Evolutionary conservation across 441 rosid genomes (phyloP).

Genomic region (Omphalea diandra): DNA sequence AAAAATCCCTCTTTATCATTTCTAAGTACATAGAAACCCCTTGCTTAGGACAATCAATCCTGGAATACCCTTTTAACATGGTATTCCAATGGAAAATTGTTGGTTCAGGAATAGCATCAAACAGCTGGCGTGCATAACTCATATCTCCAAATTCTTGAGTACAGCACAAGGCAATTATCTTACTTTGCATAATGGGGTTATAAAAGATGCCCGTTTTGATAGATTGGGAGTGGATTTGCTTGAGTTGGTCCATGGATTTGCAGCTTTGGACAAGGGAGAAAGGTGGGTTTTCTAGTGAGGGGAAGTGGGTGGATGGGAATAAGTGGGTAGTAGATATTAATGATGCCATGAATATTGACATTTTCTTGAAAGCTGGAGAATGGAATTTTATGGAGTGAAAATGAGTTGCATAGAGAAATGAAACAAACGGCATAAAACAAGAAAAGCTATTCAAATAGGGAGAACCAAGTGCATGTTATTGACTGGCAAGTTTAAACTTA

Average conservation of each 20-base stretch:
- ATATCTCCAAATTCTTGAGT: conserved; percentile 33
- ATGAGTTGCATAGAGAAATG: conserved; percentile 2
- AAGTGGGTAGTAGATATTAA: conserved; percentile 5
- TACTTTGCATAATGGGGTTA: conserved; percentile 37
- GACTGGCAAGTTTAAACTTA: too few species aligned
- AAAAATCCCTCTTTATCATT: conserved; percentile 48
- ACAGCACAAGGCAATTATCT: conserved; percentile 39
- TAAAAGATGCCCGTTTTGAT: conserved; percentile 31
- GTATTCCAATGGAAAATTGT: conserved; percentile 49
- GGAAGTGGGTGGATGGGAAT: neutral
- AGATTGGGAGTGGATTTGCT: conserved; percentile 39
- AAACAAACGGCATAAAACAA: neutral
- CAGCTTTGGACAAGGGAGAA: conserved; percentile 38
- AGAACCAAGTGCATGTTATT: neutral
- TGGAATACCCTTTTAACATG: conserved; percentile 60
- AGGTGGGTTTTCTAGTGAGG: conserved; percentile 18
- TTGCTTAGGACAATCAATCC: conserved; percentile 30
- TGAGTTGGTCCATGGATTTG: conserved; percentile 50
- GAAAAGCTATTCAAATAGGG: neutral
- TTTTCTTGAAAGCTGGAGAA: conserved; percentile 15
- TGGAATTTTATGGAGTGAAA: neutral
- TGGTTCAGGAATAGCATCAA: conserved; percentile 56
- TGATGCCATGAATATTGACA: conserved; percentile 24
- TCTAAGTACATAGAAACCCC: conserved; percentile 42
- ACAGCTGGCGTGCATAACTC: conserved; percentile 46